Evolutionary conservation across 2,329 filamentous ascomycete species (phyloP), one percentile per base, ranked within the genome.

Genomic region (Penicillium verrucosum): DNA sequence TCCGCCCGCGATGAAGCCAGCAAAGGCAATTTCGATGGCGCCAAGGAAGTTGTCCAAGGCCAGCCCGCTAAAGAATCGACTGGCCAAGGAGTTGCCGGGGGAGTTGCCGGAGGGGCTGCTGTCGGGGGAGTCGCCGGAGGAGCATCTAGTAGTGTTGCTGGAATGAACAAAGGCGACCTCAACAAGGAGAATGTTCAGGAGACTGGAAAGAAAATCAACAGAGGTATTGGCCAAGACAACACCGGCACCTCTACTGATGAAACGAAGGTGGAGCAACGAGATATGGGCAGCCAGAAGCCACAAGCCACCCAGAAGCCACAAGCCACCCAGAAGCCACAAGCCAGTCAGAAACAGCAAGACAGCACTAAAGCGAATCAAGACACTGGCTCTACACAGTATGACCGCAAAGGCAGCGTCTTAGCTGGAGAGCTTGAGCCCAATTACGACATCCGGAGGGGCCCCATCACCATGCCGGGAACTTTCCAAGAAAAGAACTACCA

Each of bases 391-490:
- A 2, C 27, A 18, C 4, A 23, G 5, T 7, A 3, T 18, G 48
- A 52, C 12, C 54, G 16, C 34, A 45, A 27, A 29, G 41, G 42
- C 9, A 56, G 48, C 34, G 54, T 56, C 34, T 36, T 41, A 14
- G 48, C 54, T 18, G 54, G 54, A 34, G 18, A 46, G 6, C 54
- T 56, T 12, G 42, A 52, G 27, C 51, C 58, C 8, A 66, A 66
- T 16, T 44, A 59, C n/a, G 64, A 66, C 44, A 66, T 66, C 25
- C 55, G 51, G 34, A 65, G 51, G 21, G 64, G 64, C 4, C 64
- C 64, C 14, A 63, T 65, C 23, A 60, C 59, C 2, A 16, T n/a
- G 12, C 52, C 54, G 11, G 54, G 59, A 7, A 51, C 36, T n/a
- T 56, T 52, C 21, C 54, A 56, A 23, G 54, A 45, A 25, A 56